Evolutionary conservation across 805 yeast species (phyloP).

Genomic region (Torulaspora delbrueckii): DNA sequence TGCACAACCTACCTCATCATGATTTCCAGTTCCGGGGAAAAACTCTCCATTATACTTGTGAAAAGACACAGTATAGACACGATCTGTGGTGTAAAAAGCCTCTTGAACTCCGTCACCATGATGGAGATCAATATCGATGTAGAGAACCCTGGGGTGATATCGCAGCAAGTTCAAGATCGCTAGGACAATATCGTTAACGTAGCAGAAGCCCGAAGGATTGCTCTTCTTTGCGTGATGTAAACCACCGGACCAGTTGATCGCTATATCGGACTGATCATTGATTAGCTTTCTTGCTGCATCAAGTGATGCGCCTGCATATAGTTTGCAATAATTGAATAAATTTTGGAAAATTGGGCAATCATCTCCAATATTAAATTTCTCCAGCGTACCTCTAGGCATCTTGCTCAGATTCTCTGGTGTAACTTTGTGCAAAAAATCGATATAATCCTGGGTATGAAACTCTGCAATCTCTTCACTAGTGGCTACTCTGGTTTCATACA

Average conservation of each 20-base stretch:
- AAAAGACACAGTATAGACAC: slow-evolving; percentile 87
- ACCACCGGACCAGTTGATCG: slow-evolving; percentile 92
- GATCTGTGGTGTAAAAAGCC: slow-evolving; percentile 85
- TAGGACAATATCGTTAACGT: slow-evolving; percentile 82
- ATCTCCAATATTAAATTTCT: slow-evolving; percentile 91
- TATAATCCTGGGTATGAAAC: slow-evolving; percentile 85
- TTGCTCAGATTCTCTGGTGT: slow-evolving; percentile 68
- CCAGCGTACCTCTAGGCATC: slow-evolving; percentile 42
- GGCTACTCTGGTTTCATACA: slow-evolving; percentile 79
- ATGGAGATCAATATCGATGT: slow-evolving; percentile 86
- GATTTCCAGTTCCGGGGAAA: slow-evolving; percentile 90
- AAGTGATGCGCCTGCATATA: slow-evolving; percentile 84
- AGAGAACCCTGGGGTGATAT: slow-evolving; percentile 78
- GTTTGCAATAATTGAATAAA: slow-evolving; percentile 66
- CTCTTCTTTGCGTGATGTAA: slow-evolving; percentile 88
- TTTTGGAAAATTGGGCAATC: slow-evolving; percentile 87
- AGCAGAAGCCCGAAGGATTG: slow-evolving; percentile 88
- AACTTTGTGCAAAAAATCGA: slow-evolving; percentile 66
- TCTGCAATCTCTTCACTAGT: slow-evolving; percentile 70
- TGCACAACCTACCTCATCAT: slow-evolving; percentile 79
- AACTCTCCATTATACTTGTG: slow-evolving; percentile 87
- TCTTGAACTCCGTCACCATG: slow-evolving; percentile 97
- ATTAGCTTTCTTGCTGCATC: slow-evolving; percentile 84
- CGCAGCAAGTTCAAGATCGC: slow-evolving; percentile 76
- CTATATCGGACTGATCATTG: slow-evolving; percentile 81